Evolutionary conservation across 1,139 yeast genomes (phyloP).

Genomic region (Debaryomyces fabryi): DNA sequence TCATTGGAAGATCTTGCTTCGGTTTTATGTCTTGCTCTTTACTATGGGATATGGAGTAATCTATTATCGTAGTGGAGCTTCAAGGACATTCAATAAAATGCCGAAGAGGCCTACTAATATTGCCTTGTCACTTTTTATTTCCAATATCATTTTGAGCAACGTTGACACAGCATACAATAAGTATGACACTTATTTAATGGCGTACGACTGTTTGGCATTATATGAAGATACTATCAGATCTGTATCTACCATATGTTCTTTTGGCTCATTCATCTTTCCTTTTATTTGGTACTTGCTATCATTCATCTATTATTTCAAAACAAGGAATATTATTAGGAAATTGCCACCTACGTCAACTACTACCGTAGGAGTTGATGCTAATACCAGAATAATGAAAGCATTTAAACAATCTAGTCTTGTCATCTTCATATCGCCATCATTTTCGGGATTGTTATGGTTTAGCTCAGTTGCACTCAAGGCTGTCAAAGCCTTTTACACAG

Average conservation of each 20-base stretch:
- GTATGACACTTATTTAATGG: neutral
- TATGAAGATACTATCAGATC: neutral
- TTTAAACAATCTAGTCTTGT: neutral
- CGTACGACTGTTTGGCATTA: neutral
- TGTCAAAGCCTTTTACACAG: neutral
- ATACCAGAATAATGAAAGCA: neutral
- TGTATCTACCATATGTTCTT: neutral
- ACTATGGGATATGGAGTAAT: slow-evolving; percentile 38
- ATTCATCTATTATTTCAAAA: neutral
- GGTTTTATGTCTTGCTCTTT: slow-evolving; percentile 28
- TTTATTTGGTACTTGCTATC: neutral
- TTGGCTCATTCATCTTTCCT: neutral
- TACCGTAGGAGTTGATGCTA: neutral
- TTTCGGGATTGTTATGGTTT: neutral
- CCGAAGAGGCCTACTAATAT: slow-evolving; percentile 29
- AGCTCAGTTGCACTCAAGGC: neutral
- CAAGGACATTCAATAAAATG: slow-evolving; percentile 6
- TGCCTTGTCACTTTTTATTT: slow-evolving; percentile 10
- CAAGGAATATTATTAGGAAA: neutral
- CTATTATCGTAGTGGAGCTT: slow-evolving; percentile 26
- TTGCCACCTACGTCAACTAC: neutral
- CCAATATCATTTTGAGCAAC: slow-evolving; percentile 13
- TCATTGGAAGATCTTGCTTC: slow-evolving; percentile 11
- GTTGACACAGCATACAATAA: neutral
- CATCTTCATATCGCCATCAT: neutral